phyloP scores from a whole-genome alignment of 768 basidiomycete genomes.

The Erythrobasidium yunnanense region DNA sequence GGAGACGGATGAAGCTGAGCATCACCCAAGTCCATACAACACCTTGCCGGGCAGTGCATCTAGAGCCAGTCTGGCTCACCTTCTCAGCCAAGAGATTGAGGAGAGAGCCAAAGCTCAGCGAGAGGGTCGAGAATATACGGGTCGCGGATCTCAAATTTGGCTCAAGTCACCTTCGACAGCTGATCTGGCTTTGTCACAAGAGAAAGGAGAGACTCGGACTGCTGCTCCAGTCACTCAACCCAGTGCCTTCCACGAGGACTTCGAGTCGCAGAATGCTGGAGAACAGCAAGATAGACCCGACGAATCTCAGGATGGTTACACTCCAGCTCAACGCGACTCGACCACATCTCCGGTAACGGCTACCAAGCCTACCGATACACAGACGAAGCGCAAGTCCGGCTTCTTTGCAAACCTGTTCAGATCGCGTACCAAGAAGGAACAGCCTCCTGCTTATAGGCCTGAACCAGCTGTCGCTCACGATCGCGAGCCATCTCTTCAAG shows the following conservation, averaged over 20 bases:
- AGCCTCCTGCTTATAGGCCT: not conserved
- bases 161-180: too few species aligned
- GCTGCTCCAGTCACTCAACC: not conserved
- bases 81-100: not conserved
- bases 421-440: not conserved
- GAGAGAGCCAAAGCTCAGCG: not conserved
- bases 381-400: too few species aligned
- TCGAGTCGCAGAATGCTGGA: not conserved
- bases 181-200: too few species aligned
- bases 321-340: too few species aligned
- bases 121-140: not conserved
- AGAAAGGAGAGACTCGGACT: too few species aligned
- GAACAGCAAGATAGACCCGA: not conserved
- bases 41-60: too few species aligned
- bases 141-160: not conserved
- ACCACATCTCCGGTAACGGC: too few species aligned
- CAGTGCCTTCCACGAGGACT: not conserved
- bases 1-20: not conserved
- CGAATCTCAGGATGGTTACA: too few species aligned
- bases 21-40: not conserved
- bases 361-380: too few species aligned
- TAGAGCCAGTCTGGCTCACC: not conserved
- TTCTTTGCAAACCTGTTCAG: constrained; percentile 12
- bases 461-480: not conserved
- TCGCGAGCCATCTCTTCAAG: not conserved